Base-by-base conservation (phyloP, 148 eudicot species). In the Silene latifolia region DNA sequence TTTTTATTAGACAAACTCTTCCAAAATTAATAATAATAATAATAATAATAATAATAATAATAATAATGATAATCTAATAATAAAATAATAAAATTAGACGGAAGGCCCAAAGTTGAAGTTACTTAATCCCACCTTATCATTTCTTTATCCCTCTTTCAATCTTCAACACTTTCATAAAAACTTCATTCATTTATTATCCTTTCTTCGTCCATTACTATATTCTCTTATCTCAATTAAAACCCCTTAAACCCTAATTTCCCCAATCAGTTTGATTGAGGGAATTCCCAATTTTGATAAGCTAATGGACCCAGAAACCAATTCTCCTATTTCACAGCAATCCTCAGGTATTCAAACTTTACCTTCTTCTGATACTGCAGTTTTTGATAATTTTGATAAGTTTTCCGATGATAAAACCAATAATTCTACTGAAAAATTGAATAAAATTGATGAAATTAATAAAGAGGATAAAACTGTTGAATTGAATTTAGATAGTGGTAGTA, bases 261-360 rank as follows among this genome's bases (percentile, higher is more conserved):
- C 72, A 57, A 76, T 69, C 54, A 48, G n/a, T 66, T 66, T 42
- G 68, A 61, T 73, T 75, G 56, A 67, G 35, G 56, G 63, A 17
- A 13, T 51, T 12, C 56, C 17, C 56, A 12, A 12, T 51, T 51
- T 51, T 15, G 6, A 0, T 12, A 23, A 48, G 12, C 19, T 58
- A 51, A 77, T 77, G 75, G 80, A 63, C 21, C 47, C 75, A 3
- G 63, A 72, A 15, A 6, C 79, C 17, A n/a, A 77, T 18, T 46
- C 85, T 60, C 0, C 58, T 59, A 35, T 64, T 35, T 13, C 79
- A 3, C 71, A 48, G 19, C 82, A 81, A 63, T 57, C 82, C 39
- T 77, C 85, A 77, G 84, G 83, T 81, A 81, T 81, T 32, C 54
- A 73, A 21, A 80, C 83, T 76, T 29, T 81, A 11, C 83, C 83